phyloP scores from a whole-genome alignment of 1,284 basidiomycete genomes.

The Albatrellus sp. region DNA sequence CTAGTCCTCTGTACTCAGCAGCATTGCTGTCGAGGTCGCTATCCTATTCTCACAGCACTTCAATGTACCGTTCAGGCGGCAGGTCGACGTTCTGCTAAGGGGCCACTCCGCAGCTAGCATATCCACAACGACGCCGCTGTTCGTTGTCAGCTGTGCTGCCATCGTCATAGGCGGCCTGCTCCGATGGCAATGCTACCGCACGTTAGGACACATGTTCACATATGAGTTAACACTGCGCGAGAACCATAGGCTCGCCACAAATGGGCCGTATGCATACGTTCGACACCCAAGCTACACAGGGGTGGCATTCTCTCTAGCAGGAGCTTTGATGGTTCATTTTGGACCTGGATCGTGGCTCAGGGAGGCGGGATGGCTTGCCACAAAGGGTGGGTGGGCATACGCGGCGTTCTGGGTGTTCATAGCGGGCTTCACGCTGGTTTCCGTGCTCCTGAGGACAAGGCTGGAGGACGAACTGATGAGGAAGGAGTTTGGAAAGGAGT shows the following conservation, averaged over 20 bases:
- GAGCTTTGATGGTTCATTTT: constrained; percentile 37
- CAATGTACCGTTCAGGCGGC: background rate
- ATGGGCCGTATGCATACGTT: constrained; percentile 40
- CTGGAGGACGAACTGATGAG: constrained; percentile 42
- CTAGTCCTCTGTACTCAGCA: constrained; percentile 9
- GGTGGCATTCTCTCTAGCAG: constrained; percentile 26
- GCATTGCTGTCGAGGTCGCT: constrained; percentile 5
- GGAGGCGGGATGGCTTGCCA: constrained; percentile 30
- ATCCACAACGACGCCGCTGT: constrained; percentile 21
- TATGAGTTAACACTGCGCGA: constrained; percentile 49
- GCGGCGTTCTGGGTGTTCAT: constrained; percentile 30
- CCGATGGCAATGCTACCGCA: constrained; percentile 25
- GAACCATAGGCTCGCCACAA: constrained; percentile 39
- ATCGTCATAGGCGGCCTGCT: constrained; percentile 32
- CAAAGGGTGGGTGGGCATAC: constrained; percentile 16
- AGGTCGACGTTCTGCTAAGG: background rate
- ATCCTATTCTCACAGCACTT: background rate
- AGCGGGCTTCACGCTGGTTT: constrained; percentile 39
- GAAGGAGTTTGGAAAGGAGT: constrained; percentile 34
- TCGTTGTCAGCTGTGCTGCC: constrained; percentile 35
- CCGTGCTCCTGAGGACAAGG: constrained; percentile 33
- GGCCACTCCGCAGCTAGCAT: background rate
- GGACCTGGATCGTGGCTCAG: constrained; percentile 41
- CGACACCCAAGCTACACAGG: constrained; percentile 23
- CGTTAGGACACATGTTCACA: constrained; percentile 42